Evolutionary conservation across 2,329 filamentous ascomycete species (phyloP).

Genomic region (Ophiosphaerella narmari): DNA sequence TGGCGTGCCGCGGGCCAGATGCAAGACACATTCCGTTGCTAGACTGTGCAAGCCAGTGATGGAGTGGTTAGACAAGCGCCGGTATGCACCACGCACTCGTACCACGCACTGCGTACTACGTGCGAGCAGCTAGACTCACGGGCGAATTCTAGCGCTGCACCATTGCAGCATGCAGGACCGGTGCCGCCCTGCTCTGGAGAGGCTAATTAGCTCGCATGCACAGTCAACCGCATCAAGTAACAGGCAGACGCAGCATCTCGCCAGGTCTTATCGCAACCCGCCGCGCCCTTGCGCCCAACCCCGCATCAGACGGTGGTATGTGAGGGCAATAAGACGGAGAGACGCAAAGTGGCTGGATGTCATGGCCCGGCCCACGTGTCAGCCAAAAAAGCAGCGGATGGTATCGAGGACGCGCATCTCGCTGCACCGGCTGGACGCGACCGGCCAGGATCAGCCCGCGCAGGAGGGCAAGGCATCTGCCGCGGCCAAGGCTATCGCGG

Average conservation of each 20-base stretch:
- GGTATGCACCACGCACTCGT: too few species aligned
- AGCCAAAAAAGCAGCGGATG: not conserved
- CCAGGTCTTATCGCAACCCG: not conserved
- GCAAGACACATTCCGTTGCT: too few species aligned
- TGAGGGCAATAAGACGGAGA: not conserved
- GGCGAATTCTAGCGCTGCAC: too few species aligned
- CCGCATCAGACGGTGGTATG: not conserved
- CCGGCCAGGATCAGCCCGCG: too few species aligned
- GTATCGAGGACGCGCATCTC: not conserved
- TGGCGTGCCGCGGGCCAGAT: too few species aligned
- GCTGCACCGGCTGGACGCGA: not conserved
- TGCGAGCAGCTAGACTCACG: too few species aligned
- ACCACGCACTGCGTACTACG: too few species aligned
- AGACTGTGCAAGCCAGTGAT: too few species aligned
- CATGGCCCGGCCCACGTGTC: not conserved
- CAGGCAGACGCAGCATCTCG: slow-evolving; percentile 3
- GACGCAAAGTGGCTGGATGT: not conserved
- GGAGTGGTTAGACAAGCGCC: too few species aligned
- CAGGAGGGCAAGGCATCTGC: not conserved
- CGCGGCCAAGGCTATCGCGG: slow-evolving; percentile 2
- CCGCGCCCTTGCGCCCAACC: not conserved
- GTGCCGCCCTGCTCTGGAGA: not conserved
- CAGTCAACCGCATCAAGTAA: slow-evolving; percentile 1
- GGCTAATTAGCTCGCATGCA: not conserved
- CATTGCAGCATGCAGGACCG: not conserved